Conservation (phyloP, 2,329 filamentous ascomycete species). For the Trichophyton rubrum region DNA sequence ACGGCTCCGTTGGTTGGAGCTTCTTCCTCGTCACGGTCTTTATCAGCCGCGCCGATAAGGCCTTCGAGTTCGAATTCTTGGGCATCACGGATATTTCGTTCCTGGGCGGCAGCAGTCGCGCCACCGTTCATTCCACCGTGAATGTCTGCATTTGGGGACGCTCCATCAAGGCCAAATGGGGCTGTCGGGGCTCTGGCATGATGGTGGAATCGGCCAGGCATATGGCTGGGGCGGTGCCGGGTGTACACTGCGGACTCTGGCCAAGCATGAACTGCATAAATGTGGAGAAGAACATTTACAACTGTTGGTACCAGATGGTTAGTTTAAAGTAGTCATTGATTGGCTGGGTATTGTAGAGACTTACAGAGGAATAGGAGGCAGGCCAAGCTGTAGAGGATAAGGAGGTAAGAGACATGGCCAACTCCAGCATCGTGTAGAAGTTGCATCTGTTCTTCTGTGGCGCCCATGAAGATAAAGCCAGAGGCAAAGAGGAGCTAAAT, state of each 20-base stretch:
- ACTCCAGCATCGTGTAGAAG: conserved; percentile 61
- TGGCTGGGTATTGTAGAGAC: conserved; percentile 17
- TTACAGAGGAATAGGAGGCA: conserved; percentile 80
- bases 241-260: conserved; percentile 24
- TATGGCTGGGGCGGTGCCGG: neutral
- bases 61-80: conserved; percentile 92
- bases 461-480: conserved; percentile 94
- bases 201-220: conserved; percentile 1
- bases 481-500: conserved; percentile 72
- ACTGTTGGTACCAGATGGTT: conserved; percentile 35
- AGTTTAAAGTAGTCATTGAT: conserved; percentile 8
- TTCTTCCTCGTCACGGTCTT: conserved; percentile 23
- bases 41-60: conserved; percentile 38
- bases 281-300: conserved; percentile 67
- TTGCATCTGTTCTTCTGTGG: conserved; percentile 90
- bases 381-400: conserved; percentile 81
- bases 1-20: conserved; percentile 8
- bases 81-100: conserved; percentile 56
- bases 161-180: conserved; percentile 2
- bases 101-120: conserved; percentile 26
- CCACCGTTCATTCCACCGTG: conserved; percentile 33
- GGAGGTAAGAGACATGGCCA: conserved; percentile 80
- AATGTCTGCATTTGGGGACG: neutral
- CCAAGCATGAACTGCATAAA: conserved; percentile 59
- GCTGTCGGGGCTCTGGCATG: conserved; percentile 3